phyloP scores from a whole-genome alignment of 1,139 yeast genomes.

The Yamadazyma dushanensis region DNA sequence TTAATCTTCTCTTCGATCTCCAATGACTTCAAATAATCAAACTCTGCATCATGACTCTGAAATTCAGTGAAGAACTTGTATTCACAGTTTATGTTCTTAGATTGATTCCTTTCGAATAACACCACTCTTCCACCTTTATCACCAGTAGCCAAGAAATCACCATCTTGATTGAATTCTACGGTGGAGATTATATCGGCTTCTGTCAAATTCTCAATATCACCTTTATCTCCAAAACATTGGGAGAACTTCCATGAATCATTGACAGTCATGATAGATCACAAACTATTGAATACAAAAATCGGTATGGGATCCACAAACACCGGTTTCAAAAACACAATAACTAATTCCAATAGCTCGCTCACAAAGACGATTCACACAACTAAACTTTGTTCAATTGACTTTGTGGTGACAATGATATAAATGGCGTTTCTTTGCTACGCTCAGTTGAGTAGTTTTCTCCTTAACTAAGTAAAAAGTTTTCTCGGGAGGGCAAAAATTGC shows the following conservation, averaged over 20 bases:
- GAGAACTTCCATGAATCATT: conserved; percentile 65
- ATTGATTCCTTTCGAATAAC: conserved; percentile 83
- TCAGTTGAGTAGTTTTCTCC: conserved; percentile 1
- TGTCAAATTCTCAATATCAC: conserved; percentile 92
- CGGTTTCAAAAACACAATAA: no score
- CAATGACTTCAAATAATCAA: conserved; percentile 90
- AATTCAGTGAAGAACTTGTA: conserved; percentile 95
- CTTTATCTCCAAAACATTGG: conserved; percentile 97
- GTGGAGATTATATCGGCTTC: conserved; percentile 98
- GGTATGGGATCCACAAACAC: no score
- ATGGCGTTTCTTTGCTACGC: no score
- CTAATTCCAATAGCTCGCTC: neutral
- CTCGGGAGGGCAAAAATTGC: conserved; percentile 1
- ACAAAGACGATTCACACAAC: neutral
- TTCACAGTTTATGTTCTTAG: conserved; percentile 72
- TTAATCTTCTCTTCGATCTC: conserved; percentile 98
- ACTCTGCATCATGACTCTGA: conserved; percentile 98
- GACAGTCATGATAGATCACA: conserved; percentile 15
- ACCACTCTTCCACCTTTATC: conserved; percentile 99
- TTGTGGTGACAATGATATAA: neutral
- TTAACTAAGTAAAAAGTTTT: neutral
- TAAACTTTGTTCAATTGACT: neutral
- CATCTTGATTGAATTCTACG: conserved; percentile 94
- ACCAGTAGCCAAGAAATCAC: conserved; percentile 95
- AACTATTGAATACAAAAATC: no score